Percentiles rank a stretch among this genome's conserved stretches.
Evolutionary conservation across 441 rosid genomes (phyloP).

Genomic region (Pelargonium myrrhifolium): DNA sequence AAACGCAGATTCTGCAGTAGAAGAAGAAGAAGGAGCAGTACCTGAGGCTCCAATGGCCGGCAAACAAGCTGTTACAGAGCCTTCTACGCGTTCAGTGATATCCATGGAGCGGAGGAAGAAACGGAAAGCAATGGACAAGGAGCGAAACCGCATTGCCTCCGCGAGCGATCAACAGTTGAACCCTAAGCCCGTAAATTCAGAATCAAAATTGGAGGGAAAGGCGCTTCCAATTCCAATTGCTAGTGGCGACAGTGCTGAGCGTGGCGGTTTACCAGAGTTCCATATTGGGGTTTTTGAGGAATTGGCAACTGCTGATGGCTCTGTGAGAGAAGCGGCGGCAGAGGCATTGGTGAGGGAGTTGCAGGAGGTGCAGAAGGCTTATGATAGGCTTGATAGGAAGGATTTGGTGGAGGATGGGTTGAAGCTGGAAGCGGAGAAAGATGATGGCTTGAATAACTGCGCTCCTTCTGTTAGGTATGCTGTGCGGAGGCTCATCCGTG

Average conservation of each 20-base stretch:
- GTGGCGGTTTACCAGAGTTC: conserved; percentile 44
- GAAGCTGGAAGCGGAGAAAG: conserved; percentile 78
- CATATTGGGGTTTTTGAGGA: conserved; percentile 67
- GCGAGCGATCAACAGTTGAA: conserved; percentile 21
- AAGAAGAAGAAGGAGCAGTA: conserved; percentile 18
- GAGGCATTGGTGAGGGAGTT: conserved; percentile 59
- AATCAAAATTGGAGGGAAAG: conserved; percentile 20
- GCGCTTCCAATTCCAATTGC: neutral
- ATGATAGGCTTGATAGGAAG: conserved; percentile 44
- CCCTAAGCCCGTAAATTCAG: conserved; percentile 18
- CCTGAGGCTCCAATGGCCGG: conserved; percentile 19
- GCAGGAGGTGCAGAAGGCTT: conserved; percentile 63
- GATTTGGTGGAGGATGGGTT: conserved; percentile 41
- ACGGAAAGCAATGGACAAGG: conserved; percentile 63
- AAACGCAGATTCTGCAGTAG: conserved; percentile 28
- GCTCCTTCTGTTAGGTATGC: conserved; percentile 85
- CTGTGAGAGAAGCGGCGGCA: conserved; percentile 53
- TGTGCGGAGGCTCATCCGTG: conserved; percentile 77
- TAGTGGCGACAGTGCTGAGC: conserved; percentile 3
- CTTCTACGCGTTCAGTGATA: conserved; percentile 33
- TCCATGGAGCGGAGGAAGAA: conserved; percentile 78
- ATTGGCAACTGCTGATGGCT: conserved; percentile 52
- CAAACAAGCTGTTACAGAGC: conserved; percentile 18
- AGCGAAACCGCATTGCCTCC: conserved; percentile 35
- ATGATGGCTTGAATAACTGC: conserved; percentile 75